A percentile compares a stretch with the other conserved stretches of the same genome.
phyloP scores from a whole-genome alignment of 768 basidiomycete genomes.

The Boletus pseudopeckii region DNA sequence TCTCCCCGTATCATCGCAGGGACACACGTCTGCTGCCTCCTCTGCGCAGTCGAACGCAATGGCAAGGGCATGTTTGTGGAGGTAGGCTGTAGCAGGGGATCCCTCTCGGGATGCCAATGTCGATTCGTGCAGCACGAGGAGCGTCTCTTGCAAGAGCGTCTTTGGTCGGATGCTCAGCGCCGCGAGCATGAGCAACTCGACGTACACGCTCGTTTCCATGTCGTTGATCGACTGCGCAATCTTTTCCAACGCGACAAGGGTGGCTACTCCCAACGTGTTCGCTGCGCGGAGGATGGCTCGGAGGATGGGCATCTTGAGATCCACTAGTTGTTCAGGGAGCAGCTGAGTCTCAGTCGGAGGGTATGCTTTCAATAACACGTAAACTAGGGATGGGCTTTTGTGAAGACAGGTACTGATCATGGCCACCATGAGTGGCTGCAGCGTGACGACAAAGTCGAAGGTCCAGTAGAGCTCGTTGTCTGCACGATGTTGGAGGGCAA shows the following conservation, averaged over 20 bases:
- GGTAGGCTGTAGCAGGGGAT: slow-evolving; percentile 37
- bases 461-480: slow-evolving; percentile 53
- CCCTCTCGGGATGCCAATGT: slow-evolving; percentile 26
- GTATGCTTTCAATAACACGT: slow-evolving; percentile 46
- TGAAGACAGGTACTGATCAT: slow-evolving; percentile 43
- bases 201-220: slow-evolving; percentile 42
- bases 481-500: slow-evolving; percentile 44
- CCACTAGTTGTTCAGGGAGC: slow-evolving; percentile 25
- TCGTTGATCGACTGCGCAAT: slow-evolving; percentile 42
- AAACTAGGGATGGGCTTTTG: slow-evolving; percentile 51
- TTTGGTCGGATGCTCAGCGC: slow-evolving; percentile 50
- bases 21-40: slow-evolving; percentile 64
- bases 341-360: slow-evolving; percentile 42
- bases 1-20: slow-evolving; percentile 59
- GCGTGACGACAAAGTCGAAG: slow-evolving; percentile 39
- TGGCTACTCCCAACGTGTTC: slow-evolving; percentile 51
- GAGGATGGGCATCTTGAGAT: slow-evolving; percentile 35
- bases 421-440: slow-evolving; percentile 29
- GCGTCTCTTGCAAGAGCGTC: slow-evolving; percentile 54
- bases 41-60: slow-evolving; percentile 63
- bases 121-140: slow-evolving; percentile 56
- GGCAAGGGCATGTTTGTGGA: slow-evolving; percentile 52
- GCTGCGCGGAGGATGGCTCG: slow-evolving; percentile 52
- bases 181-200: slow-evolving; percentile 50
- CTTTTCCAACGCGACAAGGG: slow-evolving; percentile 59